phyloP scores from a whole-genome alignment of 2,329 filamentous ascomycete genomes.

The Penicillium sp. region DNA sequence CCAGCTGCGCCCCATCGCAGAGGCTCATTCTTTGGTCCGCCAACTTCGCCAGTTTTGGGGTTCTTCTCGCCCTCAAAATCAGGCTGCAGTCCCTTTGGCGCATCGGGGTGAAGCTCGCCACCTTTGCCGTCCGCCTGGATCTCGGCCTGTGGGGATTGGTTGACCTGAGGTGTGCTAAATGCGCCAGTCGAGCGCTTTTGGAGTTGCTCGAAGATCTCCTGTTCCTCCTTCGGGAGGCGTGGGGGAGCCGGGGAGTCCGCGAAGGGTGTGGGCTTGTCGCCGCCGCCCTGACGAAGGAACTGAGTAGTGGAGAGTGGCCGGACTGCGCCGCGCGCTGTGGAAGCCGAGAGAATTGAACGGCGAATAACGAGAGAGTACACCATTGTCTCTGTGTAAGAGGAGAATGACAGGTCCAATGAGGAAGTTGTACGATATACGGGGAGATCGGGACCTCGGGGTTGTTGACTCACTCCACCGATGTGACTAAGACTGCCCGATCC shows the following conservation, averaged over 20 bases:
- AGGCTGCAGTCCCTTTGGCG: conserved; percentile 67
- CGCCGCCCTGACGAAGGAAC: conserved; percentile 16
- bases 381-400: conserved; percentile 17
- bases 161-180: conserved; percentile 59
- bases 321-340: conserved; percentile 18
- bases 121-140: conserved; percentile 51
- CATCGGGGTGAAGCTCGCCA: conserved; percentile 60
- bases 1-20: conserved; percentile 69
- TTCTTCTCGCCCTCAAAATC: conserved; percentile 91
- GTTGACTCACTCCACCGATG: conserved; percentile 6
- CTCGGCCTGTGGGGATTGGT: conserved; percentile 43
- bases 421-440: conserved; percentile 3
- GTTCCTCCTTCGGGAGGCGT: conserved; percentile 75
- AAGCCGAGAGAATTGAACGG: conserved; percentile 40
- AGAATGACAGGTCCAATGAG: conserved; percentile 10
- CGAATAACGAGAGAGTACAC: conserved; percentile 14
- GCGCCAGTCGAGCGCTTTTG: conserved; percentile 68
- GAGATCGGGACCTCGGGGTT: not conserved
- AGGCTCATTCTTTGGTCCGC: conserved; percentile 95
- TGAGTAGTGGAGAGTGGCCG: conserved; percentile 24
- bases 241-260: conserved; percentile 60
- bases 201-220: conserved; percentile 81
- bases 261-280: conserved; percentile 29
- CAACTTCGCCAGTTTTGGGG: conserved; percentile 87
- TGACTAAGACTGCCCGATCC: conserved; percentile 16